A percentile compares a stretch with the other conserved stretches of the same genome.
phyloP scores from a whole-genome alignment of 495 filamentous ascomycete genomes.

The Neurospora sp. region DNA sequence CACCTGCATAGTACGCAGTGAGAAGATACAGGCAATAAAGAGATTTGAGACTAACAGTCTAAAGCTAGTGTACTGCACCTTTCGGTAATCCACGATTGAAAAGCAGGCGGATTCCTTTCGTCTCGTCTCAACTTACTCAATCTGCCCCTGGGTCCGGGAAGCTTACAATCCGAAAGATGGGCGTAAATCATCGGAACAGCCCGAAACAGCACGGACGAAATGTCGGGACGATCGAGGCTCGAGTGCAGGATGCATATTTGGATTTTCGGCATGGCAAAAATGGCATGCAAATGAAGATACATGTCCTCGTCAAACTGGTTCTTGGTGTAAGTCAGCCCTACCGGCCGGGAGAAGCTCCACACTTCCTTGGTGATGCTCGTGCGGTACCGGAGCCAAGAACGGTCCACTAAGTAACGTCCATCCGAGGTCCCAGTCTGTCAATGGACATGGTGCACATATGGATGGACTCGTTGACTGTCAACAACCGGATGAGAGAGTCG shows the following conservation, averaged over 20 bases:
- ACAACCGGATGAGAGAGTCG: neutral
- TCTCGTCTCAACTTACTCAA: neutral
- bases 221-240: neutral
- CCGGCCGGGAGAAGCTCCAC: neutral
- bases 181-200: neutral
- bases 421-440: neutral
- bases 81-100: neutral
- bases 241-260: neutral
- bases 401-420: neutral
- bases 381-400: neutral
- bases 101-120: neutral
- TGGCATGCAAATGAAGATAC: neutral
- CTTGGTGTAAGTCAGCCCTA: neutral
- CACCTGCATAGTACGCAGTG: neutral
- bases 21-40: neutral
- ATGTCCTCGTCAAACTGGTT: neutral
- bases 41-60: neutral
- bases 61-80: neutral
- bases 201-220: neutral
- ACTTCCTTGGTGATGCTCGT: neutral
- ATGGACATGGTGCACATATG: neutral
- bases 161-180: neutral
- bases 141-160: neutral
- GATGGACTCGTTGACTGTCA: neutral
- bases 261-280: neutral